These are phyloP conservation scores for Trichosporon sp. DNA, from an alignment of 1,284 basidiomycete genomes.

Conservation along the genomic window DNA sequence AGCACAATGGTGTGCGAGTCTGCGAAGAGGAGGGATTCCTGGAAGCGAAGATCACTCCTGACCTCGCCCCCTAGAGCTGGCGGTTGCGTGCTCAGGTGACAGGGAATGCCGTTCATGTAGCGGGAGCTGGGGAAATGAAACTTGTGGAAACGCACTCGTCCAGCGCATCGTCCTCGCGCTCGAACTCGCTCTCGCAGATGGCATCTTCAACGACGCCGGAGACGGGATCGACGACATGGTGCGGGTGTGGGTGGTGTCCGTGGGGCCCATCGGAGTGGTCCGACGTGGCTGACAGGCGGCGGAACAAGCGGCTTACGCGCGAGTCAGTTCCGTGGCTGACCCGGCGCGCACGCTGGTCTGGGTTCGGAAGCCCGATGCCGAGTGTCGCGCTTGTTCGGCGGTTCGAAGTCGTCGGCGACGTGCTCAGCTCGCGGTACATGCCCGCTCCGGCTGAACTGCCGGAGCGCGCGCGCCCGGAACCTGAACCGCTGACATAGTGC, in stretches of 20 bases:
- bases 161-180: slow-evolving; percentile 8
- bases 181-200: slow-evolving; percentile 17
- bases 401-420: slow-evolving; percentile 8
- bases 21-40: background rate
- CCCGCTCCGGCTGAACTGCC: slow-evolving; percentile 6
- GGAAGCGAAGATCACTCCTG: slow-evolving; percentile 2
- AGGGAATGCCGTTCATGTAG: background rate
- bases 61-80: background rate
- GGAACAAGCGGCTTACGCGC: slow-evolving; percentile 3
- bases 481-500: background rate
- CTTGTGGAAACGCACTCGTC: slow-evolving; percentile 12
- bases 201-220: slow-evolving; percentile 5
- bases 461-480: slow-evolving; percentile 6
- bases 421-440: background rate
- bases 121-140: background rate
- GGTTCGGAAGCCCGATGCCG: background rate
- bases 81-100: background rate
- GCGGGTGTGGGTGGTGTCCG: background rate
- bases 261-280: background rate
- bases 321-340: slow-evolving; percentile 2
- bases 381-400: slow-evolving; percentile 6
- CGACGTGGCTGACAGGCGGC: slow-evolving; percentile 19
- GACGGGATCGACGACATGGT: slow-evolving; percentile 1
- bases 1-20: background rate
- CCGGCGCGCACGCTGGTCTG: background rate